A percentile compares a stretch with the other conserved stretches of the same genome.
Evolutionary conservation across 148 eudicot species (phyloP).

Genomic region (Camellia japonica): DNA sequence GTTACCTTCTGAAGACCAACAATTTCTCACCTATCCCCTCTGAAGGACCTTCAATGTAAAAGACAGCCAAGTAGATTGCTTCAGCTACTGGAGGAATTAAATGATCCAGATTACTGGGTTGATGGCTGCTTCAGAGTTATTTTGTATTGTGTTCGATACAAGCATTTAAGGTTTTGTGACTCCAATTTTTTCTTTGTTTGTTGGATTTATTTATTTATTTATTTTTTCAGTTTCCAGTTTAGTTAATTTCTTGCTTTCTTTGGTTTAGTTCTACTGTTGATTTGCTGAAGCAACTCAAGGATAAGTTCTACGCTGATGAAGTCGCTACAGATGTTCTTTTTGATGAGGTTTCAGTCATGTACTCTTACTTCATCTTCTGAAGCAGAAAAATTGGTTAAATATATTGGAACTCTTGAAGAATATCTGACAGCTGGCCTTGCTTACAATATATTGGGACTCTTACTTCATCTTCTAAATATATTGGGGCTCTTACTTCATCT

Average conservation of each 20-base stretch:
- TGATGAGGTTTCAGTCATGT: conserved; percentile 54
- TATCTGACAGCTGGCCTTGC: too few relatives aligned
- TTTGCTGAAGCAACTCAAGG: conserved; percentile 61
- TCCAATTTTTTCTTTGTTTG: background rate
- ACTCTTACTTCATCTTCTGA: background rate
- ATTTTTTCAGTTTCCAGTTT: background rate
- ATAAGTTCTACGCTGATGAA: conserved; percentile 45
- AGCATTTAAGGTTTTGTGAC: conserved; percentile 51
- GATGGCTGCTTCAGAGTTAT: conserved; percentile 70
- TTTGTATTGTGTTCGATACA: conserved; percentile 57
- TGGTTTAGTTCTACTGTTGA: conserved; percentile 54
- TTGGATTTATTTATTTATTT: background rate
- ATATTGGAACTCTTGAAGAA: background rate
- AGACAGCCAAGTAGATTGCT: conserved; percentile 53
- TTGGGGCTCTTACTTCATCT: background rate
- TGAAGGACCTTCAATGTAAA: conserved; percentile 59
- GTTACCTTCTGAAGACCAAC: conserved; percentile 10
- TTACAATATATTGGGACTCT: background rate
- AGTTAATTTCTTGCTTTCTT: conserved; percentile 15
- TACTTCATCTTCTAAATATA: background rate
- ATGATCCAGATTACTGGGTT: conserved; percentile 51
- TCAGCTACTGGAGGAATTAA: conserved; percentile 58
- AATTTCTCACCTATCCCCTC: conserved; percentile 8
- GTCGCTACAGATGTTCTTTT: conserved; percentile 56
- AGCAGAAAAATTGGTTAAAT: background rate